phyloP scores from a whole-genome alignment of 176 grass and related monocot species.

The Elymus sibiricus region DNA sequence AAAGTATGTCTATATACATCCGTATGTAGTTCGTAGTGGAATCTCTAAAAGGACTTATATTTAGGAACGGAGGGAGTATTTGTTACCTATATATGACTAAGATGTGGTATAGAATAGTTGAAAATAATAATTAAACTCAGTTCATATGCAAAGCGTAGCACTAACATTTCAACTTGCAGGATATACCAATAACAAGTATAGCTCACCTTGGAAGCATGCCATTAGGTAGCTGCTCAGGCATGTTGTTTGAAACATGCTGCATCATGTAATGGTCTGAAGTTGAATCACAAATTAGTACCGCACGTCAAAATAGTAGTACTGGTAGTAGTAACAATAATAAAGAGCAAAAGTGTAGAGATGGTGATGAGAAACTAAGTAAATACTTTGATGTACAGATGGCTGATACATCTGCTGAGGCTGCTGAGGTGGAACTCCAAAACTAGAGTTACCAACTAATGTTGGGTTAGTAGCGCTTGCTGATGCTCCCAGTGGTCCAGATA shows the following conservation, averaged over 20 bases:
- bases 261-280: slow-evolving; percentile 80
- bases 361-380: slow-evolving; percentile 23
- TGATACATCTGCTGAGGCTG: slow-evolving; percentile 52
- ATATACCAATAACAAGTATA: slow-evolving; percentile 1
- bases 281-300: slow-evolving; percentile 38
- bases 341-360: neutral
- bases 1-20: too few relatives aligned
- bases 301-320: neutral
- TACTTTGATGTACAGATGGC: slow-evolving; percentile 67
- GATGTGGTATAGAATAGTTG: neutral
- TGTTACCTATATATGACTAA: neutral
- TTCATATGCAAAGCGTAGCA: slow-evolving; percentile 25
- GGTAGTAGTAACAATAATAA: neutral
- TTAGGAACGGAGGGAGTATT: too few relatives aligned
- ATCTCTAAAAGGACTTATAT: too few relatives aligned
- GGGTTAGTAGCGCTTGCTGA: slow-evolving; percentile 38
- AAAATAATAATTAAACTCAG: neutral
- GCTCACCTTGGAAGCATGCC: slow-evolving; percentile 49
- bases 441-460: slow-evolving; percentile 50
- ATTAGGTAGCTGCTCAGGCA: slow-evolving; percentile 57
- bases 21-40: too few relatives aligned
- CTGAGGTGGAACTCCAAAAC: slow-evolving; percentile 57
- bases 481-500: slow-evolving; percentile 39
- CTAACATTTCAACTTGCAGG: slow-evolving; percentile 13
- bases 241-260: slow-evolving; percentile 58